These are phyloP conservation scores for Ogataea allantospora DNA, from an alignment of 805 yeast species.

Conservation along the genomic window DNA sequence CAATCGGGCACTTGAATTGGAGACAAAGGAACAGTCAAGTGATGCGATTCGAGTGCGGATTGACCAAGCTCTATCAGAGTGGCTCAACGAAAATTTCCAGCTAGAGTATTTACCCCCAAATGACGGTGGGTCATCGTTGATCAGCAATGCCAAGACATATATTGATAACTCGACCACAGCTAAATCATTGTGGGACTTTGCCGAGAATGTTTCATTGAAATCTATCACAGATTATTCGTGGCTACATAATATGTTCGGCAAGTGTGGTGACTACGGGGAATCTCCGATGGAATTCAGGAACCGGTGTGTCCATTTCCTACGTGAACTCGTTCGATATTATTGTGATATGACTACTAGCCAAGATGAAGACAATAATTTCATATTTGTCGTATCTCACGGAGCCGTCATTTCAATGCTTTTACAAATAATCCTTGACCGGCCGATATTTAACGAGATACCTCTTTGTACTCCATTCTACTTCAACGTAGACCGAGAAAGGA, in stretches of 20 bases:
- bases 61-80: conserved; percentile 43
- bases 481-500: conserved; percentile 9
- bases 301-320: conserved; percentile 36
- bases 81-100: conserved; percentile 42
- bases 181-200: background rate
- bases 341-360: conserved; percentile 23
- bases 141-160: conserved; percentile 39
- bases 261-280: conserved; percentile 45
- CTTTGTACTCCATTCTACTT: conserved; percentile 35
- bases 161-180: conserved; percentile 22
- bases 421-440: conserved; percentile 37
- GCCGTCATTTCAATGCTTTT: conserved; percentile 41
- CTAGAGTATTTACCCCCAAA: conserved; percentile 42
- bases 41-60: conserved; percentile 13
- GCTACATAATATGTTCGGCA: conserved; percentile 38
- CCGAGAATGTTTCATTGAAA: background rate
- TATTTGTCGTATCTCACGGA: conserved; percentile 42
- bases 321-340: conserved; percentile 34
- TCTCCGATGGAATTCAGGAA: conserved; percentile 35
- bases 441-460: conserved; percentile 42
- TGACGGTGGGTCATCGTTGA: conserved; percentile 42
- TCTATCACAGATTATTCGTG: conserved; percentile 31
- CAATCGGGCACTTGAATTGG: background rate
- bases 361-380: conserved; percentile 32
- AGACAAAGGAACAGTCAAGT: background rate